Base-by-base conservation (phyloP, 345 rosid species). In the Boechera retrofracta region DNA sequence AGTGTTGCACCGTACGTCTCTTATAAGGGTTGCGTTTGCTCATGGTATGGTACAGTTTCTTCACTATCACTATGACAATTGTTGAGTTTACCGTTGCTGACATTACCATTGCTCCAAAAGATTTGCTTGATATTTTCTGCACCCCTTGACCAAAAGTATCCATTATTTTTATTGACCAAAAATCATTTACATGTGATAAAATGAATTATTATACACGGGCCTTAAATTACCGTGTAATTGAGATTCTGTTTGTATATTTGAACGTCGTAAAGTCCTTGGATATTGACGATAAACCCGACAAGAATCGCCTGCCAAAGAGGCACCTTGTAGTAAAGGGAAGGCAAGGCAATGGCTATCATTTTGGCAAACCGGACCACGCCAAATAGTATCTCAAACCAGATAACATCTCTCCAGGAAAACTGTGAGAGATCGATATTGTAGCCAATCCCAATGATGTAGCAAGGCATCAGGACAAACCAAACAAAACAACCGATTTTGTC, bases 211-310 rank as follows among this genome's bases (percentile, higher is more conserved):
- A n/a, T 13, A 13, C 24, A 13, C 24, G 24, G 24, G 24, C 1
- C 2, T 24, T 11, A 1, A 33, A 9, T 35, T 74, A 79, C 82
- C 76, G 35, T 48, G 72, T 63, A 70, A 24, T 63, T 74, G 67
- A 55, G 28, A 33, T 77, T 76, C 4, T 71, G 73, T 31, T 69
- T 56, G 56, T 71, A 82, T n/a, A 74, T 16, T 11, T 77, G 83
- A 42, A 84, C 61, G 49, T 84, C 87, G 68, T 80, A 74, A 11
- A 82, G 32, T 31, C 87, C 87, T 69, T 85, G 85, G 69, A 76
- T 71, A 63, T 74, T 86, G 78, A 84, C 69, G 29, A 84, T 69
- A 16, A 82, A 45, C 5, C 80, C 85, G 4, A 82, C 81, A 13
- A 82, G 71, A 55, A 84, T 15, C 0, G 89, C 86, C 10, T 86